A percentile compares a stretch with the other conserved stretches of the same genome.
phyloP scores from a whole-genome alignment of 2,329 filamentous ascomycete species.

The Annulohypoxylon truncatum region DNA sequence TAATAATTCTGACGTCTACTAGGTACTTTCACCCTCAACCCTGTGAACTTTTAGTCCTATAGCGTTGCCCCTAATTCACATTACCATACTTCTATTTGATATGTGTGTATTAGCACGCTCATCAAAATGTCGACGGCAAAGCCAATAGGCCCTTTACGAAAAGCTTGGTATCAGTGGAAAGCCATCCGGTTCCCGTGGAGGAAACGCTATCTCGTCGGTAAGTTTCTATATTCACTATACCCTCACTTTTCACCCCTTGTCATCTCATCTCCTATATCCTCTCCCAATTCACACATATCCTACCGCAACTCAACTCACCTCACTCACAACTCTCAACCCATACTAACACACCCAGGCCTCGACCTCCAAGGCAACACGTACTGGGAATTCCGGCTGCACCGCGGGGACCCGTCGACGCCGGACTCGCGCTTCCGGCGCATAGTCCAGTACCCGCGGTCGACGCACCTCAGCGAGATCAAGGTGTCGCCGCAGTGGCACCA shows the following conservation, averaged over 20 bases:
- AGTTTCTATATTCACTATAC: conserved; percentile 38
- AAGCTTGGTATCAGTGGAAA: conserved; percentile 72
- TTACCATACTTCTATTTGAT: background rate
- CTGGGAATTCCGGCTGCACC: conserved; percentile 72
- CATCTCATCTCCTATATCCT: background rate
- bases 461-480: conserved; percentile 65
- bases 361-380: conserved; percentile 75
- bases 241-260: conserved; percentile 2
- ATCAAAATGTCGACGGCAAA: conserved; percentile 44
- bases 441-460: conserved; percentile 66
- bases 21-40: background rate
- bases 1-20: conserved; percentile 38
- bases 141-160: conserved; percentile 53
- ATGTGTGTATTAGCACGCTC: background rate
- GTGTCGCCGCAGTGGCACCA: conserved; percentile 75
- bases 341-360: conserved; percentile 59
- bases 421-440: conserved; percentile 68
- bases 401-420: conserved; percentile 47
- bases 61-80: background rate
- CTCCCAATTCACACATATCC: background rate
- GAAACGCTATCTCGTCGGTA: conserved; percentile 71
- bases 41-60: background rate
- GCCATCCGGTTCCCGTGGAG: conserved; percentile 72
- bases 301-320: background rate
- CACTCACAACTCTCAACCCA: background rate